Conservation (phyloP, 2,329 filamentous ascomycete species). For the Ascochyta clinopodiicola region DNA sequence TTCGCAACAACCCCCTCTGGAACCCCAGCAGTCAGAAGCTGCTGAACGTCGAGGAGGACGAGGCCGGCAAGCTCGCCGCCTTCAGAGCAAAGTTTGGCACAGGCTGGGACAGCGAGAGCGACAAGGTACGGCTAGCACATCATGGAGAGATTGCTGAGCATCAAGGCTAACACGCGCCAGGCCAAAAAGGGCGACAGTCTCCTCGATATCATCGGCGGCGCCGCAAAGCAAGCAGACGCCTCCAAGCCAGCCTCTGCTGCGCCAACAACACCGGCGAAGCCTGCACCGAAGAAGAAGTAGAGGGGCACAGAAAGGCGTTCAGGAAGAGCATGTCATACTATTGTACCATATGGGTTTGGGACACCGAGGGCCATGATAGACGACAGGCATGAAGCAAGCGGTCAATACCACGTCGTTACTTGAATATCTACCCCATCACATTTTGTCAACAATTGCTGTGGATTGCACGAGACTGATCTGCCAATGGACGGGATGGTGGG, state of each 20-base stretch:
- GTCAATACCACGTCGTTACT: too few species aligned
- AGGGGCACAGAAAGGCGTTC: neutral
- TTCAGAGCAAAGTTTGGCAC: slow-evolving; percentile 86
- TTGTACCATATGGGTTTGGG: neutral
- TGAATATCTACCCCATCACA: too few species aligned
- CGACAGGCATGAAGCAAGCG: too few species aligned
- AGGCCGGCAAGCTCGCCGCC: slow-evolving; percentile 85
- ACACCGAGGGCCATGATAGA: too few species aligned
- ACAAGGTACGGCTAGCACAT: slow-evolving; percentile 4
- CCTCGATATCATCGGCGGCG: slow-evolving; percentile 43
- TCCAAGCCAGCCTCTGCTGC: slow-evolving; percentile 23
- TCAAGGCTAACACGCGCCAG: slow-evolving; percentile 7
- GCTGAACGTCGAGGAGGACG: slow-evolving; percentile 89
- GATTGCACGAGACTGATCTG: too few species aligned
- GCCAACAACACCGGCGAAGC: slow-evolving; percentile 19
- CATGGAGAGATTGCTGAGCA: neutral
- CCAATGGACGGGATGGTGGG: too few species aligned
- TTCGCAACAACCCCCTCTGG: slow-evolving; percentile 88
- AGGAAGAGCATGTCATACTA: neutral
- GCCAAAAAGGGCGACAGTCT: slow-evolving; percentile 35
- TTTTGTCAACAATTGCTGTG: too few species aligned
- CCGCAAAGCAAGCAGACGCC: slow-evolving; percentile 24
- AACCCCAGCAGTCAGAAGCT: slow-evolving; percentile 83
- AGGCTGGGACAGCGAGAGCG: slow-evolving; percentile 70
- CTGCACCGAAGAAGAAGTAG: slow-evolving; percentile 18